A percentile compares a stretch with the other conserved stretches of the same genome.
phyloP scores from a whole-genome alignment of 805 yeast genomes.

The Barnettozyma sucrosica region DNA sequence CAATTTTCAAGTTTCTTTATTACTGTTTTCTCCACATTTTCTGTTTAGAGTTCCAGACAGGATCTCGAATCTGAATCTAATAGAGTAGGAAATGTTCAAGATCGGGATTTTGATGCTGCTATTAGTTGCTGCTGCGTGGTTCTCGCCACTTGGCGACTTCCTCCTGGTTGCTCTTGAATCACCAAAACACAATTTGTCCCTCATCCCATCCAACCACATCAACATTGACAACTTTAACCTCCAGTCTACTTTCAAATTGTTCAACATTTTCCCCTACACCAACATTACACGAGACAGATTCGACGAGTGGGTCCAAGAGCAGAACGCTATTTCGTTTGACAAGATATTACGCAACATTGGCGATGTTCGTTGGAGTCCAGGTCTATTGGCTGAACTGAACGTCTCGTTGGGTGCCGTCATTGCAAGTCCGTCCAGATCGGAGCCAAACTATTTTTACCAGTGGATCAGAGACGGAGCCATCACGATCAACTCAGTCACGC shows the following conservation, averaged over 20 bases:
- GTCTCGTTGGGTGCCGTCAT: slow-evolving; percentile 66
- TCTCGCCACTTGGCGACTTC: neutral
- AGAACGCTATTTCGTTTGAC: slow-evolving; percentile 35
- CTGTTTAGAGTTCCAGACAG: neutral
- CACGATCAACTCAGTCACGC: slow-evolving; percentile 59
- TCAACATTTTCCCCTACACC: slow-evolving; percentile 17
- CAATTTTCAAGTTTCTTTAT: neutral
- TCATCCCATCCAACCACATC: neutral
- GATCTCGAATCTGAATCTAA: too few species aligned
- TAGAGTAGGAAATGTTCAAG: neutral
- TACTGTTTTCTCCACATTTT: neutral
- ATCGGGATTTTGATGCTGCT: slow-evolving; percentile 2
- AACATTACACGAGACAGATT: slow-evolving; percentile 28
- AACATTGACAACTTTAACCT: slow-evolving; percentile 21
- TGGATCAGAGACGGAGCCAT: slow-evolving; percentile 92
- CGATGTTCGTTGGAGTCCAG: slow-evolving; percentile 29
- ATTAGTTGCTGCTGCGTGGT: slow-evolving; percentile 1
- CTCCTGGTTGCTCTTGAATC: neutral
- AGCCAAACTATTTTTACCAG: slow-evolving; percentile 82
- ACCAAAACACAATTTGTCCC: neutral
- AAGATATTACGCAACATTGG: slow-evolving; percentile 45
- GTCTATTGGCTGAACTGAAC: slow-evolving; percentile 25
- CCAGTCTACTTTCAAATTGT: slow-evolving; percentile 19
- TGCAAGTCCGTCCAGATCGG: slow-evolving; percentile 70
- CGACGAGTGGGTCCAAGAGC: slow-evolving; percentile 40